phyloP scores from a whole-genome alignment of 495 filamentous ascomycete species.

The Penicillium goetzii region DNA sequence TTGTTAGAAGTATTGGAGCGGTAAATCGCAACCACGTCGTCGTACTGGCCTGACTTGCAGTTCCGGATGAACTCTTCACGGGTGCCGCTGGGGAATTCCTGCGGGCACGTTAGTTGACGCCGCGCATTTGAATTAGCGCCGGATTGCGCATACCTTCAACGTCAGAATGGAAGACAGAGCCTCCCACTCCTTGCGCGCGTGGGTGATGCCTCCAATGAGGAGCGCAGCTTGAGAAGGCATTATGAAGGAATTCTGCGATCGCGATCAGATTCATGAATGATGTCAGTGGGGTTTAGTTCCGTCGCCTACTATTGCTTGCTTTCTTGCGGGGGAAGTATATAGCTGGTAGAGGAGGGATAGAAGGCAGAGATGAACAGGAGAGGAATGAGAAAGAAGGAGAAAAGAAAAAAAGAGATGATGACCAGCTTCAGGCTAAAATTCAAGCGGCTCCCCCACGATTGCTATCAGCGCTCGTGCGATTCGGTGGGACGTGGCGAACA shows the following conservation, averaged over 20 bases:
- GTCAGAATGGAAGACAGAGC: constrained; percentile 53
- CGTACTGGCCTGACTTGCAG: constrained; percentile 57
- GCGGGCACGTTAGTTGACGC: constrained; percentile 1
- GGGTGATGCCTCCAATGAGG: constrained; percentile 59
- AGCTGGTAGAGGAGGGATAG: neutral
- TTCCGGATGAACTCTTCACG: constrained; percentile 57
- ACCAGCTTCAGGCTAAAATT: neutral
- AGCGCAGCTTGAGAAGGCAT: constrained; percentile 51
- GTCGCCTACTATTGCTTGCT: constrained; percentile 5
- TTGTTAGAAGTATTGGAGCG: constrained; percentile 62
- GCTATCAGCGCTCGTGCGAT: neutral
- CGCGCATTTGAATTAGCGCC: neutral
- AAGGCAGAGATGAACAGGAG: neutral
- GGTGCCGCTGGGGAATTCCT: constrained; percentile 59
- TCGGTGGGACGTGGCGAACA: neutral
- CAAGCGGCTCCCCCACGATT: neutral
- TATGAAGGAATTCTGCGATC: constrained; percentile 15
- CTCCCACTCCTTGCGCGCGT: constrained; percentile 61
- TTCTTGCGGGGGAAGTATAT: constrained; percentile 1
- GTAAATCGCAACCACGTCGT: constrained; percentile 62
- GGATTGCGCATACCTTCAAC: constrained; percentile 51
- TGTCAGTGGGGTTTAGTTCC: neutral
- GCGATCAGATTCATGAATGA: constrained; percentile 21
- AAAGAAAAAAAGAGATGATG: constrained; percentile 1
- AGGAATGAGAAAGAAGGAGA: neutral